Evolutionary conservation across 306 rosid genomes (phyloP).

Genomic region (Dalbergia cultrata): DNA sequence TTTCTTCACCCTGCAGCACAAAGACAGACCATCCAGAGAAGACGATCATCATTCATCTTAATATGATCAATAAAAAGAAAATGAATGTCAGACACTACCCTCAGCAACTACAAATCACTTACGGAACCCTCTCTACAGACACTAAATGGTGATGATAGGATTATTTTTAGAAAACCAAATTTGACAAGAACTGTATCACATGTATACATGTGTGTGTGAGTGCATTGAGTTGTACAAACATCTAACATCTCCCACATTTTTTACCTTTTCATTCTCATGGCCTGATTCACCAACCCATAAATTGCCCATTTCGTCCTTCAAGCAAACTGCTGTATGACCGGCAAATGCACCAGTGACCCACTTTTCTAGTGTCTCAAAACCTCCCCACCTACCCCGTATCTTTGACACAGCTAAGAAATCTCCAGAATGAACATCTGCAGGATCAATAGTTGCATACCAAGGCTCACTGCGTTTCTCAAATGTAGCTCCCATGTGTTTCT

Average conservation of each 20-base stretch:
- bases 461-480: constrained; percentile 85
- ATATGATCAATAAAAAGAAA: constrained; percentile 6
- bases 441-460: constrained; percentile 75
- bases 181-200: neutral
- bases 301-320: constrained; percentile 91
- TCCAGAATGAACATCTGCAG: constrained; percentile 91
- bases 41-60: constrained; percentile 7
- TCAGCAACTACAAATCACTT: constrained; percentile 7
- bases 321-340: constrained; percentile 98
- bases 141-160: neutral
- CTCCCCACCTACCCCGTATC: constrained; percentile 99
- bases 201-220: neutral
- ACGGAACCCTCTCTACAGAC: neutral
- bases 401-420: constrained; percentile 94
- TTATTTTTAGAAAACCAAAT: neutral
- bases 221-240: neutral
- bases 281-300: constrained; percentile 99
- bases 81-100: constrained; percentile 19
- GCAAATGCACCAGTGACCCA: constrained; percentile 99
- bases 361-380: constrained; percentile 95
- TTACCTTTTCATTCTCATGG: constrained; percentile 96
- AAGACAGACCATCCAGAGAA: constrained; percentile 29
- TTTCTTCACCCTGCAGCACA: constrained; percentile 86
- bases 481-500: constrained; percentile 93
- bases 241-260: constrained; percentile 26